A percentile compares a stretch with the other conserved stretches of the same genome.
phyloP scores from a whole-genome alignment of 192 early-diverging fungal genomes.

The Coemansia asiatica region DNA sequence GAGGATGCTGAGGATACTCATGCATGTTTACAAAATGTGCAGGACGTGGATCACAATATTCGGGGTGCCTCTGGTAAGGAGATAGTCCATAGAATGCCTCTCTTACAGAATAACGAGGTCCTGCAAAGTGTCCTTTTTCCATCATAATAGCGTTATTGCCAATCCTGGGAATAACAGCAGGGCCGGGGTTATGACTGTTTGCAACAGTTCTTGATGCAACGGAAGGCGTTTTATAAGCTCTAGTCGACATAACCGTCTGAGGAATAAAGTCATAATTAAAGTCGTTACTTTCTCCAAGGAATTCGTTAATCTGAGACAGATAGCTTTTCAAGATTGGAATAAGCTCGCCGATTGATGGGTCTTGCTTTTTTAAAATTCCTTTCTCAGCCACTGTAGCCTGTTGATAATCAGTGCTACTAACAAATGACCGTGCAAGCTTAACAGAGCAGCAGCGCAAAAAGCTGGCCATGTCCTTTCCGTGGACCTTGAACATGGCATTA shows the following conservation, averaged over 20 bases:
- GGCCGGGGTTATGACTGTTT: not conserved
- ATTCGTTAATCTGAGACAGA: slow-evolving; percentile 15
- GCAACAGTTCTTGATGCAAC: too few species aligned
- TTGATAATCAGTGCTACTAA: slow-evolving; percentile 8
- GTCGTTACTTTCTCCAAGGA: not conserved
- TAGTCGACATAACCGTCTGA: not conserved
- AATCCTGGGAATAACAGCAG: not conserved
- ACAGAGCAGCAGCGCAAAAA: slow-evolving; percentile 21
- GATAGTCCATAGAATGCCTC: not conserved
- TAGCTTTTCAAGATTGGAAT: slow-evolving; percentile 13
- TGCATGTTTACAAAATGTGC: not conserved
- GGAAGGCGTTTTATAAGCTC: not conserved
- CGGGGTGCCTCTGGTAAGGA: not conserved
- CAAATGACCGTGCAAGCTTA: slow-evolving; percentile 13
- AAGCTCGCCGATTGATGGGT: not conserved
- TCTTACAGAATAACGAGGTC: not conserved
- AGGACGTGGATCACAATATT: not conserved
- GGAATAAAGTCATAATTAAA: not conserved
- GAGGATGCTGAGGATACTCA: not conserved
- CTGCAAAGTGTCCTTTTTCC: not conserved
- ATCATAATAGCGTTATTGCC: not conserved
- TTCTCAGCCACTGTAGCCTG: not conserved
- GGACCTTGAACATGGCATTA: slow-evolving; percentile 28
- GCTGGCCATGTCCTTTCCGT: slow-evolving; percentile 16
- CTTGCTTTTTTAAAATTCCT: not conserved